A percentile compares a stretch with the other conserved stretches of the same genome.
Evolutionary conservation across 441 rosid genomes (phyloP).

Genomic region (Hura crepitans): DNA sequence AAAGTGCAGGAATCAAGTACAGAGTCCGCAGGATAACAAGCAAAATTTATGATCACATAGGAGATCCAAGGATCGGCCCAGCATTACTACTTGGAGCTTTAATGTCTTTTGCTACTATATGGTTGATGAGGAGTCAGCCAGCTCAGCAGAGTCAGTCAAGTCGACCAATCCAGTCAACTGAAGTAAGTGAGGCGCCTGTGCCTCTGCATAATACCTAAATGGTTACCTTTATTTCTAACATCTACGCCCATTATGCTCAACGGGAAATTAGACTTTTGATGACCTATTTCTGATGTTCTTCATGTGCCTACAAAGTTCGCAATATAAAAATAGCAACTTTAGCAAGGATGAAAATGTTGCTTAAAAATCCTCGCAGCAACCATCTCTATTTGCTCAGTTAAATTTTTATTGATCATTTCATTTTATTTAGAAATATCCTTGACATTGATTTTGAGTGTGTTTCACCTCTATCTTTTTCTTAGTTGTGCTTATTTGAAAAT

Average conservation of each 20-base stretch:
- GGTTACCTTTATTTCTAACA: background rate
- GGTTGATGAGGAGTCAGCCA: slow-evolving; percentile 62
- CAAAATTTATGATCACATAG: slow-evolving; percentile 43
- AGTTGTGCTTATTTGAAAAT: too few species aligned
- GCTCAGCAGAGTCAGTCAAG: slow-evolving; percentile 28
- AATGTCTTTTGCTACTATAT: slow-evolving; percentile 62
- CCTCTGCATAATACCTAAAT: background rate
- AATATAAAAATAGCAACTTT: background rate
- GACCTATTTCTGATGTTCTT: background rate
- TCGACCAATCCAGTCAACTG: slow-evolving; percentile 31
- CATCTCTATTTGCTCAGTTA: background rate
- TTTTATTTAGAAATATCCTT: background rate
- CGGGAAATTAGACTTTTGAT: background rate
- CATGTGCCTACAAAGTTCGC: background rate
- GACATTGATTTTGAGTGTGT: background rate
- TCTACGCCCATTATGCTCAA: background rate
- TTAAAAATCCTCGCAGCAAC: background rate
- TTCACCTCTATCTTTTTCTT: background rate
- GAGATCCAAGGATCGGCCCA: slow-evolving; percentile 91
- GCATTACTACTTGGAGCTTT: slow-evolving; percentile 78
- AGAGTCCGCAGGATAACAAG: slow-evolving; percentile 32
- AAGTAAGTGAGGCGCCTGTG: slow-evolving; percentile 28
- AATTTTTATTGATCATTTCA: background rate
- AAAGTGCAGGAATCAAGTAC: slow-evolving; percentile 54
- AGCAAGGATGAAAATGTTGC: background rate